phyloP scores from a whole-genome alignment of 495 filamentous ascomycete species.

The Penicillium daleae region DNA sequence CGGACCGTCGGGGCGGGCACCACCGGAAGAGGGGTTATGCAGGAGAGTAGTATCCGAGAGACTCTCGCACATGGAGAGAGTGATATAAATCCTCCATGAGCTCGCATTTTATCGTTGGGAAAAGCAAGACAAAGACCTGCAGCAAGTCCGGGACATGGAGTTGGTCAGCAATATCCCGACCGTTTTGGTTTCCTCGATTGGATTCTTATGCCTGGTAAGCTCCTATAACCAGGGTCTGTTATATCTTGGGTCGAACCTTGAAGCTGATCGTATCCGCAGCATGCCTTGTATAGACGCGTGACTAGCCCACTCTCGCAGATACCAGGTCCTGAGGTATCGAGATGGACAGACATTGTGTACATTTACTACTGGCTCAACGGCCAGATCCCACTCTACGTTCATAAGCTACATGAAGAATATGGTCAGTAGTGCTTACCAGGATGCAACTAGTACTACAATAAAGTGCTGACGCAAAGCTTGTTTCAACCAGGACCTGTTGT shows the following conservation, averaged over 20 bases:
- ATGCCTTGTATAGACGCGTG: constrained; percentile 11
- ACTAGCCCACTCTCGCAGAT: constrained; percentile 23
- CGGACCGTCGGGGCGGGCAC: constrained; percentile 1
- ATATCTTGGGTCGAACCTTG: background rate
- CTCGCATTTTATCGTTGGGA: background rate
- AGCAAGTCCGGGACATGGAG: constrained; percentile 1
- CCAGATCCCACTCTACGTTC: constrained; percentile 38
- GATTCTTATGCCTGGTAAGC: constrained; percentile 6
- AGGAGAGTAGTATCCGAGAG: background rate
- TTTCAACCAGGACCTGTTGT: constrained; percentile 46
- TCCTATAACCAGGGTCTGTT: background rate
- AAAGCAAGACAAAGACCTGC: background rate
- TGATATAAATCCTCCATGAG: background rate
- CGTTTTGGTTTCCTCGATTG: background rate
- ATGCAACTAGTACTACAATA: too few species aligned
- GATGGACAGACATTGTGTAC: constrained; percentile 38
- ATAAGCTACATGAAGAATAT: constrained; percentile 48
- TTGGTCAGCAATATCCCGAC: constrained; percentile 8
- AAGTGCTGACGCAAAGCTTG: constrained; percentile 5
- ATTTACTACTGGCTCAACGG: constrained; percentile 41
- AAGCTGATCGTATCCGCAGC: constrained; percentile 7
- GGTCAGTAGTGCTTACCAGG: constrained; percentile 37
- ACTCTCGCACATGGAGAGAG: background rate
- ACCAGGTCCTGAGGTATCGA: constrained; percentile 34
- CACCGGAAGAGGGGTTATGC: background rate